phyloP scores from a whole-genome alignment of 1,284 basidiomycete species.

The Ganoderma meredithae region DNA sequence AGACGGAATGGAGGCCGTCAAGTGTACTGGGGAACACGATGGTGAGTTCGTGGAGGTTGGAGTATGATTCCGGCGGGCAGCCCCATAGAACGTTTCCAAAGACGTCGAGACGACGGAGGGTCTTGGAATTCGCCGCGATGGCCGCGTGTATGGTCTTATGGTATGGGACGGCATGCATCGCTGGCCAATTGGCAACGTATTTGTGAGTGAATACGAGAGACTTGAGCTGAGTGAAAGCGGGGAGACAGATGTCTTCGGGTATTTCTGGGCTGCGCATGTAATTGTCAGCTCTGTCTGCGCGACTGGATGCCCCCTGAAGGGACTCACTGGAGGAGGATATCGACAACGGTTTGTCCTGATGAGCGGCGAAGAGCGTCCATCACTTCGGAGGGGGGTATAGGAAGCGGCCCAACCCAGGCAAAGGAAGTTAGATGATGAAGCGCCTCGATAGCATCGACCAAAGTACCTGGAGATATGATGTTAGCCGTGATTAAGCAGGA shows the following conservation, averaged over 20 bases:
- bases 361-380: constrained; percentile 19
- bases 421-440: constrained; percentile 22
- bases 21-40: neutral
- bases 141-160: neutral
- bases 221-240: constrained; percentile 1
- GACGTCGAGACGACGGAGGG: constrained; percentile 1
- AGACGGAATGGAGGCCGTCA: neutral
- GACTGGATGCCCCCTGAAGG: neutral
- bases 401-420: constrained; percentile 22
- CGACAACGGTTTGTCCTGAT: constrained; percentile 10
- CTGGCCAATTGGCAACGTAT: neutral
- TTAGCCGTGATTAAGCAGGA: neutral
- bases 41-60: neutral
- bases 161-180: neutral
- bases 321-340: constrained; percentile 25
- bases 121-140: neutral
- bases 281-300: neutral
- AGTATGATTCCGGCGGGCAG: neutral
- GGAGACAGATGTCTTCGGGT: neutral
- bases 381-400: constrained; percentile 6
- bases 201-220: constrained; percentile 2
- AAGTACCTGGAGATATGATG: neutral
- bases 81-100: neutral
- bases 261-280: neutral
- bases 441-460: constrained; percentile 14